Evolutionary conservation across 192 early-diverging fungal species (phyloP).

Genomic region (Backusella tarrabulga): DNA sequence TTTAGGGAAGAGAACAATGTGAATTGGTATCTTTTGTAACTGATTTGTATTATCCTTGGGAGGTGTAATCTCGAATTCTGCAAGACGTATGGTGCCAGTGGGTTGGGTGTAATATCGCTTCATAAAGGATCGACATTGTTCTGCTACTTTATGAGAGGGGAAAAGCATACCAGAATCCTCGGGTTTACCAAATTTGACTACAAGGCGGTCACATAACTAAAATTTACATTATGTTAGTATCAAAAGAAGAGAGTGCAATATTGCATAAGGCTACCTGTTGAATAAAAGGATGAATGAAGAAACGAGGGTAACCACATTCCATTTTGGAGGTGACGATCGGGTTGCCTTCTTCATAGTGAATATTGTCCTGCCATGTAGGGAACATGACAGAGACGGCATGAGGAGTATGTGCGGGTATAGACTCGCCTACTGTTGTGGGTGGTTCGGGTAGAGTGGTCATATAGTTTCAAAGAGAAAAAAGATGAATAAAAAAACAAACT

Average conservation of each 20-base stretch:
- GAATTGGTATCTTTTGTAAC: slow-evolving; percentile 44
- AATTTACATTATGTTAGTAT: not conserved
- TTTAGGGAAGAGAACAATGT: slow-evolving; percentile 76
- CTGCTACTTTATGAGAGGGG: slow-evolving; percentile 64
- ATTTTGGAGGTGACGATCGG: slow-evolving; percentile 66
- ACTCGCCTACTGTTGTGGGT: slow-evolving; percentile 54
- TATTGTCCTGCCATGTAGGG: slow-evolving; percentile 87
- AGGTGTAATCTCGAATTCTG: slow-evolving; percentile 61
- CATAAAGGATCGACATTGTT: slow-evolving; percentile 68
- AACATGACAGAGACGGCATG: slow-evolving; percentile 90
- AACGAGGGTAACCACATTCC: slow-evolving; percentile 90
- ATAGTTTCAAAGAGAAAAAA: slow-evolving; percentile 5
- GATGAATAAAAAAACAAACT: not conserved
- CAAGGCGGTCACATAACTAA: slow-evolving; percentile 38
- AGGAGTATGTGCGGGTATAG: slow-evolving; percentile 72
- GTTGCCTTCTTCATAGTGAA: slow-evolving; percentile 91
- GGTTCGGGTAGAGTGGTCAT: slow-evolving; percentile 21
- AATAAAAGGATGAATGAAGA: slow-evolving; percentile 79
- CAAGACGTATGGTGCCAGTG: slow-evolving; percentile 49
- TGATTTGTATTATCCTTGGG: slow-evolving; percentile 41
- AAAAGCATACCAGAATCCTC: slow-evolving; percentile 73
- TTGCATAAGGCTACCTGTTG: slow-evolving; percentile 52
- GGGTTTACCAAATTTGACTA: slow-evolving; percentile 62
- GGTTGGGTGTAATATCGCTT: slow-evolving; percentile 39
- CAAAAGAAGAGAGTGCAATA: not conserved